These are phyloP conservation scores for Salix koriyanagi DNA, from an alignment of 345 rosid genomes.

Conservation along the genomic window DNA sequence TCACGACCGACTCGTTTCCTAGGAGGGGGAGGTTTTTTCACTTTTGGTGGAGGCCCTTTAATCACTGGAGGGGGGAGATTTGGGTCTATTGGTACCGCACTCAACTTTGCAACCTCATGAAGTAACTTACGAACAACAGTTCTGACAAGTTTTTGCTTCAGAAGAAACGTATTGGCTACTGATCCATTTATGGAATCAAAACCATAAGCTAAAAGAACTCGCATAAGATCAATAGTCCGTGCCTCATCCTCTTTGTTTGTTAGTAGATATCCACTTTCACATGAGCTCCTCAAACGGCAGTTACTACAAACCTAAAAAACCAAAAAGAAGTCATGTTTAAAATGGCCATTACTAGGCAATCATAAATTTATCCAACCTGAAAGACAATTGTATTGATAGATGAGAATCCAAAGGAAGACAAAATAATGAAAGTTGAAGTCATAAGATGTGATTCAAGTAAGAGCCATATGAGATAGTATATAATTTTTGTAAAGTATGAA, in stretches of 20 bases:
- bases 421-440: not conserved
- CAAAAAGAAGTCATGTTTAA: conserved; percentile 16
- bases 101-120: conserved; percentile 79
- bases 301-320: conserved; percentile 83
- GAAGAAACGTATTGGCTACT: conserved; percentile 52
- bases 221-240: conserved; percentile 75
- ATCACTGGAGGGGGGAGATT: conserved; percentile 88
- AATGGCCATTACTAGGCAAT: conserved; percentile 20
- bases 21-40: conserved; percentile 95
- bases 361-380: not conserved
- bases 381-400: not conserved
- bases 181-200: conserved; percentile 61
- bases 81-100: conserved; percentile 89
- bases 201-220: conserved; percentile 70
- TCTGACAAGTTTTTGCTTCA: conserved; percentile 74
- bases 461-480: not conserved
- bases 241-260: conserved; percentile 97
- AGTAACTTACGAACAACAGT: conserved; percentile 81
- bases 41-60: conserved; percentile 84
- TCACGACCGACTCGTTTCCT: conserved; percentile 91
- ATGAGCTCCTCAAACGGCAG: conserved; percentile 84
- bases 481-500: not conserved
- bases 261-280: conserved; percentile 75
- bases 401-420: not conserved
- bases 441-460: not conserved